These are phyloP conservation scores for Picea glauca DNA, from an alignment of 75 land plant species.

Conservation along the genomic window DNA sequence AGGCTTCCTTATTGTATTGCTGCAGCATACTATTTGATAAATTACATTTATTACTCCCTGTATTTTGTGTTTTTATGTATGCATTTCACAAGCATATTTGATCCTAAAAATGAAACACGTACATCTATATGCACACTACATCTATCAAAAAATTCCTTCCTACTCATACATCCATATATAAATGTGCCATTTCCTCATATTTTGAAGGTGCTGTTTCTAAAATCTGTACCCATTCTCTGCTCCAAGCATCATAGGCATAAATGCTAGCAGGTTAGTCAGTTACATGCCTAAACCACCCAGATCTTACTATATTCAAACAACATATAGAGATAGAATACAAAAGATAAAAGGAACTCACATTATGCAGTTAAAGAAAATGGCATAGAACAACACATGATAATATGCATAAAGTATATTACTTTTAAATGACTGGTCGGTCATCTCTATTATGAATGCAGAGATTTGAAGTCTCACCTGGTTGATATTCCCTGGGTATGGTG, in stretches of 20 bases:
- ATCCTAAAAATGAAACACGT: too few relatives aligned
- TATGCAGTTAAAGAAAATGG: neutral
- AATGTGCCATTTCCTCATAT: too few relatives aligned
- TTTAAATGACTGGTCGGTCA: neutral
- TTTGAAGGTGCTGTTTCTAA: too few relatives aligned
- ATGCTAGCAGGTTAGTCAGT: neutral
- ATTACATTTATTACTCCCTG: too few relatives aligned
- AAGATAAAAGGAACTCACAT: neutral
- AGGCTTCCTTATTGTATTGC: too few relatives aligned
- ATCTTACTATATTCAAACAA: neutral
- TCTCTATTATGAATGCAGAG: neutral
- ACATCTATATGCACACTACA: too few relatives aligned
- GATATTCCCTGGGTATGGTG: conserved; percentile 96
- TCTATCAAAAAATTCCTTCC: too few relatives aligned
- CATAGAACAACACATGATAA: conserved; percentile 5
- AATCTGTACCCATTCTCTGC: too few relatives aligned
- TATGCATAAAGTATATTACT: neutral
- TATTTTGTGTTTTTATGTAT: too few relatives aligned
- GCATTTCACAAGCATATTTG: too few relatives aligned
- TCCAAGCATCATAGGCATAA: neutral
- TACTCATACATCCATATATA: too few relatives aligned
- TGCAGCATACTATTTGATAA: too few relatives aligned
- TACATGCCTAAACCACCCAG: neutral
- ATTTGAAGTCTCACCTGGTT: conserved; percentile 66
- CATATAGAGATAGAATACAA: neutral